Conservation (phyloP, 441 rosid genomes). For the Flueggea neowawraea region DNA sequence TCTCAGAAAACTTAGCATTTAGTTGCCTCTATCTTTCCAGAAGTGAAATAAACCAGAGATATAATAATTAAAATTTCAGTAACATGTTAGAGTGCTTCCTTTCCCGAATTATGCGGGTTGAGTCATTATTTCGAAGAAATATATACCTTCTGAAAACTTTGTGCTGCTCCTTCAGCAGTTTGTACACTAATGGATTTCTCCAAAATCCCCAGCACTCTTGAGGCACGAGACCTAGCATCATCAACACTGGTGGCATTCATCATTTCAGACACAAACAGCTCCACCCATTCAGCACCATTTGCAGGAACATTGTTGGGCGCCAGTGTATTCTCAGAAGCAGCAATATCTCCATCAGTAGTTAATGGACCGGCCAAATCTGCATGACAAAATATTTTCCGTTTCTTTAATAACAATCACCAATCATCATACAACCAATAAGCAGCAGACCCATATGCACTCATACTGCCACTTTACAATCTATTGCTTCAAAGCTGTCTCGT, state of each 20-base stretch:
- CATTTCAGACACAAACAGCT: constrained; percentile 70
- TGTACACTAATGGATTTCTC: constrained; percentile 65
- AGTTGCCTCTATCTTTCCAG: no score
- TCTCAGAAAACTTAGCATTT: no score
- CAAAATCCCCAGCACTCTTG: constrained; percentile 59
- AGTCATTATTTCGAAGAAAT: neutral
- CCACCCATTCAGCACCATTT: constrained; percentile 82
- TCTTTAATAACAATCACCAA: neutral
- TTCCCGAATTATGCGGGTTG: no score
- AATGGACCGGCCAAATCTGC: constrained; percentile 17
- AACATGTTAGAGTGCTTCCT: no score
- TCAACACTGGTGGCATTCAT: constrained; percentile 53
- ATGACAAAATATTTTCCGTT: neutral
- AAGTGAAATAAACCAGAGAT: no score
- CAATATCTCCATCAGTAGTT: constrained; percentile 20
- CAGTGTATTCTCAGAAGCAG: constrained; percentile 18
- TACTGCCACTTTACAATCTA: neutral
- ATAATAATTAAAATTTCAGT: no score
- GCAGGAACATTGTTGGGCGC: constrained; percentile 33
- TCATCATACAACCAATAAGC: neutral
- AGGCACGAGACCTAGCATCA: constrained; percentile 71
- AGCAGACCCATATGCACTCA: neutral
- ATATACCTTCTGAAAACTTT: constrained; percentile 51
- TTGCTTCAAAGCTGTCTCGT: neutral
- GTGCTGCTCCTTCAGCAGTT: constrained; percentile 49